Percentiles rank a stretch among this genome's conserved stretches.
phyloP scores from a whole-genome alignment of 1,139 yeast species.

The Nematodospora anomalae region DNA sequence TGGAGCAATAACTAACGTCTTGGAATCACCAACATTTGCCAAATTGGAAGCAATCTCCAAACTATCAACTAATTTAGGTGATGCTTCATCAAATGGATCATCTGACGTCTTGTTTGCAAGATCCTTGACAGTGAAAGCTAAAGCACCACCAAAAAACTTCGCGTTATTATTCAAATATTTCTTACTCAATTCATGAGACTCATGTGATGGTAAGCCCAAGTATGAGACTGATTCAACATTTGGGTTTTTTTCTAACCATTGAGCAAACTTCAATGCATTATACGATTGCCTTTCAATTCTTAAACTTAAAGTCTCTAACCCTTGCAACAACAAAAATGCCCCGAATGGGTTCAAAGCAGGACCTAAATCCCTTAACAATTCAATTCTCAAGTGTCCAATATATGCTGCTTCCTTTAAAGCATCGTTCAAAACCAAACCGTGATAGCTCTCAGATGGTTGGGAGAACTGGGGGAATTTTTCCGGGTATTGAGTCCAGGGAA shows the following conservation, averaged over 20 bases:
- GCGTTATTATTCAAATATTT: conserved; percentile 65
- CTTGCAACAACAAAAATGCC: conserved; percentile 81
- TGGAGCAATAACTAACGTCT: conserved; percentile 93
- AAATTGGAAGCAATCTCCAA: conserved; percentile 84
- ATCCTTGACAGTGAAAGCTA: conserved; percentile 85
- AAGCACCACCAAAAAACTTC: conserved; percentile 75
- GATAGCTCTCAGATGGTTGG: conserved; percentile 89
- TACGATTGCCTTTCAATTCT: conserved; percentile 90
- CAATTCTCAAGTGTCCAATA: conserved; percentile 80
- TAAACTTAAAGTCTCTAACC: conserved; percentile 88
- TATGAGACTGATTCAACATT: conserved; percentile 87
- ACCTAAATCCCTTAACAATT: conserved; percentile 88
- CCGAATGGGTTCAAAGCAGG: conserved; percentile 88
- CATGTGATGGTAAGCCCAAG: conserved; percentile 84
- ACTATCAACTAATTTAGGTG: conserved; percentile 79
- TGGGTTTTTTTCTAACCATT: conserved; percentile 68
- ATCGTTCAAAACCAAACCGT: conserved; percentile 80
- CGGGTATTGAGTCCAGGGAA: conserved; percentile 87
- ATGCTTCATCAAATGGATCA: conserved; percentile 67
- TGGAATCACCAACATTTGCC: conserved; percentile 96
- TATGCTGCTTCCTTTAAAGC: conserved; percentile 80
- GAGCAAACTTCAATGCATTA: conserved; percentile 81
- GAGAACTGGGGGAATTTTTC: conserved; percentile 89
- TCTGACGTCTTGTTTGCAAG: conserved; percentile 40
- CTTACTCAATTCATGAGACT: conserved; percentile 77